Evolutionary conservation across 768 basidiomycete species (phyloP), one percentile per base, ranked within the genome.

Genomic region (Gloeostereum incarnatum): DNA sequence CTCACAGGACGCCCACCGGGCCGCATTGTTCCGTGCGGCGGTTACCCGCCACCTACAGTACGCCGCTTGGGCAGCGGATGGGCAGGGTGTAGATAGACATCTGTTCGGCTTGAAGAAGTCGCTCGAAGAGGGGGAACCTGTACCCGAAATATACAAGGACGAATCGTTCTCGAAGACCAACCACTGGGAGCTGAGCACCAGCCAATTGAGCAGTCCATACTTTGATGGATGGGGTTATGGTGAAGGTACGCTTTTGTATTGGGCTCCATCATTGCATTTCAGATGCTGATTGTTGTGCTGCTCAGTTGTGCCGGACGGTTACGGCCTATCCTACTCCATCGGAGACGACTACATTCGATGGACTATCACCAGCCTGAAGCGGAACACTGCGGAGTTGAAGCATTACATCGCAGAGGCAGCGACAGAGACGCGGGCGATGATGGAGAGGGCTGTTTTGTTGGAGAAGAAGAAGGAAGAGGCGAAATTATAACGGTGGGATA

Each of bases 221-320:
- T 65, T 99, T 23, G 88, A 93, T 49, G 91, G 91, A 16, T 98
- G 94, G 94, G 96, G 94, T 10, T 97, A 97, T 54, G 91, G 92
- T 6, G 89, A 94, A 72, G 87, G 87, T 88, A 42, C 46, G 71
- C 58, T 18, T 6, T 41, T 17, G 16, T 48, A 22, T 35, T 6
- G 7, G 39, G 27, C 16, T 26, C 27, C 18, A 40, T 39, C 22
- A 6, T 31, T 34, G n/a, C n/a, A n/a, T 19, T 5, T 29, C 19
- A n/a, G n/a, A 5, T 10, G 27, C 22, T 47, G 0, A 32, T 41
- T 36, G n/a, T 41, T 43, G 16, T 38, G 38, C 14, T 29, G 11
- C 34, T 19, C 17, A 85, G 93, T 98, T 20, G 92, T 96, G 0
- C 71, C 78, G 1, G 89, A 94, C 46, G 94, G 93, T 3, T 94